Evolutionary conservation across 208 protist genomes (phyloP), one percentile per base, ranked within the genome.

Genomic region (Trypanosoma cruzi): DNA sequence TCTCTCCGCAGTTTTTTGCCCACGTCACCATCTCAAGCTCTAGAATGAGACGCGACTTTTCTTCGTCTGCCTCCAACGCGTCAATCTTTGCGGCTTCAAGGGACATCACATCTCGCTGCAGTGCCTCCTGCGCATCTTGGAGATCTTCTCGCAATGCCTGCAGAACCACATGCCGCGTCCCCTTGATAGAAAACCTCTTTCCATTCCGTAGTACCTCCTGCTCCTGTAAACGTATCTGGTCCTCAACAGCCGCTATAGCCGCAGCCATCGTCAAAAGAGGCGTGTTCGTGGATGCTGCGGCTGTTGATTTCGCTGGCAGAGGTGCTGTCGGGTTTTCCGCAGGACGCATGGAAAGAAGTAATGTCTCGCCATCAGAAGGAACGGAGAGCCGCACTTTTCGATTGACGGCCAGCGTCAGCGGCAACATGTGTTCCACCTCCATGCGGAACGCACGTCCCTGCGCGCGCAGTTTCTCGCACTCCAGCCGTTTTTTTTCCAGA

Each of bases 141-240:
- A 58, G 24, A 24, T 54, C 44, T 13, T 64, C 42, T 34, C 16
- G 1, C 22, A 64, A 52, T 26, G 59, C 22, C 31, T 52, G 59
- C 20, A 64, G 20, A 22, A 11, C 31, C 5, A 52, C 3, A 6
- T 64, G 28, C 24, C 44, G 13, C 29, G 18, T 36, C 2, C 13
- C 31, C n/a, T 22, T 18, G 6, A n/a, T 28, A 64, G 14, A 16
- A 40, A 37, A 20, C 4, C 4, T 4, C 13, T 54, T 54, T 28
- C 16, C 46, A 8, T 64, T 64, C 20, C 24, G 44, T 13, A 64
- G 11, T 26, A 64, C 24, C 28, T 5, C 32, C 18, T 59, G 31
- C 42, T 67, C 62, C 62, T 24, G 54, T 3, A 29, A 20, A 44
- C 36, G 62, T 67, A 67, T 67, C 36, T 46, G 40, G 1, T 64